phyloP scores from a whole-genome alignment of 129 eudicot species.

The Calendula officinalis region DNA sequence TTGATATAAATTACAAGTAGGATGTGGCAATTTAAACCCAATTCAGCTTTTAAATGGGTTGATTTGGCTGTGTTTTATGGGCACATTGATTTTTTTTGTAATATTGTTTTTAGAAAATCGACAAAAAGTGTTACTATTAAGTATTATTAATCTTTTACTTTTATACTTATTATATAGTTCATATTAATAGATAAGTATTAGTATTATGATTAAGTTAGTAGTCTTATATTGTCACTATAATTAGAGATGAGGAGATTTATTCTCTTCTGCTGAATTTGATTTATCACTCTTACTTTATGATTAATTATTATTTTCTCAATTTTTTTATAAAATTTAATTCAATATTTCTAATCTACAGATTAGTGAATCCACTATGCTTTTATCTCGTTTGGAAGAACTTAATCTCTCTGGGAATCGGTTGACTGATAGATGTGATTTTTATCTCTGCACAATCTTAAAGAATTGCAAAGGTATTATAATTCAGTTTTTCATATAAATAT shows the following conservation, averaged over 20 bases:
- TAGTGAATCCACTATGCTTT: slow-evolving; percentile 74
- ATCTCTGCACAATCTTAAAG: slow-evolving; percentile 68
- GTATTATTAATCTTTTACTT: too few relatives aligned
- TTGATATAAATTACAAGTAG: background rate
- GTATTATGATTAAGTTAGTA: too few relatives aligned
- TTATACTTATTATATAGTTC: too few relatives aligned
- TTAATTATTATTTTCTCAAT: background rate
- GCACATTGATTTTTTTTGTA: too few relatives aligned
- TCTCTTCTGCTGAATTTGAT: too few relatives aligned
- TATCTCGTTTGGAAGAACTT: slow-evolving; percentile 87
- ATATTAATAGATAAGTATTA: too few relatives aligned
- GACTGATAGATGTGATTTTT: slow-evolving; percentile 84
- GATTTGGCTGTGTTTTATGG: too few relatives aligned
- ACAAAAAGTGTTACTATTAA: too few relatives aligned
- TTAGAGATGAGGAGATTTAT: too few relatives aligned
- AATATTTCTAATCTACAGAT: slow-evolving; percentile 46
- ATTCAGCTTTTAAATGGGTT: background rate
- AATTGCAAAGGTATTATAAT: slow-evolving; percentile 68
- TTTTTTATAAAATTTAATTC: slow-evolving; percentile 2
- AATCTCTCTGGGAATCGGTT: slow-evolving; percentile 86
- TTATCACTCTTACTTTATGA: too few relatives aligned
- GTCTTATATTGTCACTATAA: too few relatives aligned
- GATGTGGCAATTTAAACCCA: background rate
- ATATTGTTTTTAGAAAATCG: too few relatives aligned
- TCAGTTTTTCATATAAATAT: background rate